Evolutionary conservation across 208 protist species (phyloP).

Genomic region (Trypanosoma rangeli): DNA sequence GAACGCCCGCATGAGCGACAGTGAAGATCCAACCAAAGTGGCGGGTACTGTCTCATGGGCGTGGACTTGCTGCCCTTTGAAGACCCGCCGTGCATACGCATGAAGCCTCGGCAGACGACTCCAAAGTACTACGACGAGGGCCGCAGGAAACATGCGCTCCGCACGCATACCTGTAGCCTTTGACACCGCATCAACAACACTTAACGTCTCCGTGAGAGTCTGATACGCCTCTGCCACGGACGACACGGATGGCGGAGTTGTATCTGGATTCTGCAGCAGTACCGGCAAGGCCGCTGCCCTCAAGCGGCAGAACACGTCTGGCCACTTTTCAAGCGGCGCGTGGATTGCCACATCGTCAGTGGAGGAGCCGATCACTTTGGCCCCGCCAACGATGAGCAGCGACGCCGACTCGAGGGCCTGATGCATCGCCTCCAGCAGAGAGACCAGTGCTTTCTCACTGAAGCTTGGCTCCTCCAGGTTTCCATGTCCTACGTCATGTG

Average conservation of each 20-base stretch:
- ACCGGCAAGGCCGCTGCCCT: constrained; percentile 19
- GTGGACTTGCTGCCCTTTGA: neutral
- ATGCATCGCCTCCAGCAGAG: neutral
- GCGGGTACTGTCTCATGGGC: neutral
- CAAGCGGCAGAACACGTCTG: constrained; percentile 15
- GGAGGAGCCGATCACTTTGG: neutral
- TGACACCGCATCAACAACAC: constrained; percentile 16
- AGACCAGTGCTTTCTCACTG: neutral
- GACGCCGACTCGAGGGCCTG: neutral
- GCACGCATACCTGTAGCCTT: constrained; percentile 40
- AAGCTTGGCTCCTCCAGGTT: neutral
- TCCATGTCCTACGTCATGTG: neutral
- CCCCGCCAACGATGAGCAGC: neutral
- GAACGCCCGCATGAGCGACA: constrained; percentile 22
- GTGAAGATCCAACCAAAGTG: neutral
- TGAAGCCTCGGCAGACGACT: constrained; percentile 29
- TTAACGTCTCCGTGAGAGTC: constrained; percentile 12
- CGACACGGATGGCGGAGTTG: neutral
- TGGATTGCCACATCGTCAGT: neutral
- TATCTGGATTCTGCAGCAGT: neutral
- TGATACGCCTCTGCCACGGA: constrained; percentile 9
- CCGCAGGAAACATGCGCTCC: constrained; percentile 48
- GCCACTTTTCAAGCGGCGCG: constrained; percentile 10
- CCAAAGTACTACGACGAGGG: constrained; percentile 61
- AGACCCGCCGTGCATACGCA: constrained; percentile 4